Percentiles rank a stretch among this genome's conserved stretches.
These are phyloP conservation scores for Drosera spatulata DNA, from an alignment of 179 eudicot species.

Conservation along the genomic window DNA sequence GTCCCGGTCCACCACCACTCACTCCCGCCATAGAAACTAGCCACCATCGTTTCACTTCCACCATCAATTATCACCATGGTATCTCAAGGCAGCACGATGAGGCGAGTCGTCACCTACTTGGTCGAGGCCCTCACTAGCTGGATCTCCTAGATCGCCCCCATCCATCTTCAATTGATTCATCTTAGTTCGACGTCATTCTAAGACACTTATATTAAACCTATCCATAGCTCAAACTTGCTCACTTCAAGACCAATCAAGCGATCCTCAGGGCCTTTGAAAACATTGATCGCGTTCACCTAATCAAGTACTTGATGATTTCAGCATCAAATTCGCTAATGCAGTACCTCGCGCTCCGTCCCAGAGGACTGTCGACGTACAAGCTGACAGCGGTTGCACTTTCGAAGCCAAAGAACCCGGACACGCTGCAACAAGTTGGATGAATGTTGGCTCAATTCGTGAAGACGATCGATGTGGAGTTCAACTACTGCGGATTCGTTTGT, in stretches of 20 bases:
- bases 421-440: constrained; percentile 78
- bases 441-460: constrained; percentile 75
- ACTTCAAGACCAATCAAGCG: constrained; percentile 85
- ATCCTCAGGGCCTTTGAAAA: constrained; percentile 73
- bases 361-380: constrained; percentile 68
- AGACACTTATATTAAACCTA: constrained; percentile 76
- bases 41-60: too few species aligned
- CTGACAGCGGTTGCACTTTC: constrained; percentile 87
- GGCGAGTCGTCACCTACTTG: constrained; percentile 72
- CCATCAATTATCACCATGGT: too few species aligned
- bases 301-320: too few species aligned
- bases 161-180: constrained; percentile 27
- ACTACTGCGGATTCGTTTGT: constrained; percentile 70
- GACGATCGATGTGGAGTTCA: constrained; percentile 52
- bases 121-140: constrained; percentile 69
- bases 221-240: constrained; percentile 79
- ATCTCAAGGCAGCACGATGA: constrained; percentile 68
- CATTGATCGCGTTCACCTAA: constrained; percentile 46
- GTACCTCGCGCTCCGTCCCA: constrained; percentile 60
- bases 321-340: constrained; percentile 84
- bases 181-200: constrained; percentile 37
- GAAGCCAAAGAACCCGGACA: constrained; percentile 60
- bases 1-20: too few species aligned
- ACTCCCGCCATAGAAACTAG: too few species aligned
- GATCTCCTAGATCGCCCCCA: constrained; percentile 54